Conservation (phyloP, 345 rosid genomes). For the sweet orange (Citrus sinensis) region DVS_A1.0 CM039163.1:27548501-27549000, state of each 20-base stretch:
- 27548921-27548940: slow-evolving; percentile 32
- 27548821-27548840: background rate
- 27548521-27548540: background rate
- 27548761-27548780: background rate
- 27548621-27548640: background rate
- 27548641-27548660: background rate
- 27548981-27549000: slow-evolving; percentile 98
- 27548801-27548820: background rate
- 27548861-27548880: background rate
- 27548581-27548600: background rate
- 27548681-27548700: background rate
- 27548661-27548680: background rate
- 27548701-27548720: background rate
- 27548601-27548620: background rate
- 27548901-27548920: background rate
- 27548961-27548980: slow-evolving; percentile 98
- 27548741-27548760: background rate
- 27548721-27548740: background rate
- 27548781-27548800: background rate
- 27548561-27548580: too few relatives aligned
- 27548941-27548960: slow-evolving; percentile 96
- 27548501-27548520: background rate
- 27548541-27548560: background rate
- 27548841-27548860: too few relatives aligned
- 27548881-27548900: background rate